These are phyloP conservation scores for Haplosporangium gracile DNA, from an alignment of 192 early-diverging fungal genomes.

Conservation along the genomic window DNA sequence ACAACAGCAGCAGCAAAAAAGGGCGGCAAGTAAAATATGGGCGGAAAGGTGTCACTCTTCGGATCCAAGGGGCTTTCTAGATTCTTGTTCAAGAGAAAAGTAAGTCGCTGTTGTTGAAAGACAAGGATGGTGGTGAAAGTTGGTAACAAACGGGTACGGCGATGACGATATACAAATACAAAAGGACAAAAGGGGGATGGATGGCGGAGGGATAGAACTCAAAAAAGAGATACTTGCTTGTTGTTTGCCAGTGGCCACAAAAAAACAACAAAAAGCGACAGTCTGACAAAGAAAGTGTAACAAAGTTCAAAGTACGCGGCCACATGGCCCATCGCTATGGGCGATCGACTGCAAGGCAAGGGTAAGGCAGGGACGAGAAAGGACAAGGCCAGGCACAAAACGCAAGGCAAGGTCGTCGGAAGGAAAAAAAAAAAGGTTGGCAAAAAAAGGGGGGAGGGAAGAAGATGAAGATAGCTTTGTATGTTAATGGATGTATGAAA, in stretches of 20 bases:
- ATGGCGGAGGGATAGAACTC: neutral
- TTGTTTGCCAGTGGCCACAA: neutral
- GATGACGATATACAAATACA: neutral
- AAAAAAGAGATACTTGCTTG: neutral
- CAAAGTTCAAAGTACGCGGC: slow-evolving; percentile 4
- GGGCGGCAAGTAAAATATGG: neutral
- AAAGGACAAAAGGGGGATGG: neutral
- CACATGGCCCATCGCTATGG: slow-evolving; percentile 4
- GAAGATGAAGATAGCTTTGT: neutral
- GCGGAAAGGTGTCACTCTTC: neutral
- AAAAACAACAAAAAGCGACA: neutral
- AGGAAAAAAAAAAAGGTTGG: neutral
- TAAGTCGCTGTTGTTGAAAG: neutral
- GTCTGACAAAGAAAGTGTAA: neutral
- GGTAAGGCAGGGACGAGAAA: neutral
- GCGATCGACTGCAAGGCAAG: neutral
- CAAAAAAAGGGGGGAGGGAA: neutral
- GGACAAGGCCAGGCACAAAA: slow-evolving; percentile 1
- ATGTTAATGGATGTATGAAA: neutral
- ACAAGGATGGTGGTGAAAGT: neutral
- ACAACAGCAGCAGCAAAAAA: too few relatives aligned
- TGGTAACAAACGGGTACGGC: neutral
- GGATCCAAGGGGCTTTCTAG: neutral
- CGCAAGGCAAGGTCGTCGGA: neutral
- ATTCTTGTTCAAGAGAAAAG: neutral